phyloP scores from a whole-genome alignment of 2,329 filamentous ascomycete species.

The Scedosporium minutisporum region DNA sequence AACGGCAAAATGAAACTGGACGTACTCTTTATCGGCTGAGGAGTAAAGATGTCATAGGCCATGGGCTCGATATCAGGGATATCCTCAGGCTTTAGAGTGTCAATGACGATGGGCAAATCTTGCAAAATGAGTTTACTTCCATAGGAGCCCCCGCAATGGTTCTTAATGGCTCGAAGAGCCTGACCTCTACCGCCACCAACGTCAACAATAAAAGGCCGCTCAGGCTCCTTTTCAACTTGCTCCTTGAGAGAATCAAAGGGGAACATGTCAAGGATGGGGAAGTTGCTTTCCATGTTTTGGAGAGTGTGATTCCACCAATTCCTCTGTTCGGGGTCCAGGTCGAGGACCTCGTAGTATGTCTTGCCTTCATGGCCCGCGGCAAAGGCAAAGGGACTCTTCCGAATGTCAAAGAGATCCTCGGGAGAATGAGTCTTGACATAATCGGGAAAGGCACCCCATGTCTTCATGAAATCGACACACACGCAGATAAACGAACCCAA shows the following conservation, averaged over 20 bases:
- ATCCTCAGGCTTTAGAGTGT: slow-evolving; percentile 15
- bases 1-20: slow-evolving; percentile 11
- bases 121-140: slow-evolving; percentile 21
- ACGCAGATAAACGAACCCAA: slow-evolving; percentile 22
- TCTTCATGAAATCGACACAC: slow-evolving; percentile 19
- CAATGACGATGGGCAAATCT: slow-evolving; percentile 23
- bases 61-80: slow-evolving; percentile 17
- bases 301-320: slow-evolving; percentile 19
- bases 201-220: slow-evolving; percentile 19
- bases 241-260: slow-evolving; percentile 17
- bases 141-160: slow-evolving; percentile 15
- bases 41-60: slow-evolving; percentile 16
- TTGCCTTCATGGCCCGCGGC: slow-evolving; percentile 18
- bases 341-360: slow-evolving; percentile 22
- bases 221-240: slow-evolving; percentile 16
- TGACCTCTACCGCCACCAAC: slow-evolving; percentile 19
- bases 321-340: slow-evolving; percentile 14
- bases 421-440: slow-evolving; percentile 18
- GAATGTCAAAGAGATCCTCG: slow-evolving; percentile 17
- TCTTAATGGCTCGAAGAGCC: slow-evolving; percentile 15
- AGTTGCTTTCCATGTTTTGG: slow-evolving; percentile 17
- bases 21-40: slow-evolving; percentile 17
- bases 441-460: slow-evolving; percentile 14
- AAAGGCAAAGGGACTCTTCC: slow-evolving; percentile 20
- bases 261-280: slow-evolving; percentile 22